phyloP scores from a whole-genome alignment of 352 stramenopile genomes.

The Peronospora farinosa region DNA sequence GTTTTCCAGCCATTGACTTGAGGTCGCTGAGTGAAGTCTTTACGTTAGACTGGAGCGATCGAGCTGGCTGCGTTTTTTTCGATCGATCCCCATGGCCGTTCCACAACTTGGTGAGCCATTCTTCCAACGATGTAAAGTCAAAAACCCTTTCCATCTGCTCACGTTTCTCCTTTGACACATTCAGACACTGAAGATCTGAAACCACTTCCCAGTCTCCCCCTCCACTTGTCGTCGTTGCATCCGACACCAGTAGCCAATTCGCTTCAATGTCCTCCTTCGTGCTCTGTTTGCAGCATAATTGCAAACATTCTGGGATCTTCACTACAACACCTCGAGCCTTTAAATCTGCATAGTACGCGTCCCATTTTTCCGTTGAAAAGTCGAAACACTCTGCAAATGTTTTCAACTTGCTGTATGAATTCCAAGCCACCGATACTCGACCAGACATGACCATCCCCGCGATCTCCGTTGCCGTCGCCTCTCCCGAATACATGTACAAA shows the following conservation, averaged over 20 bases:
- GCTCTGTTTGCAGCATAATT: slow-evolving; percentile 54
- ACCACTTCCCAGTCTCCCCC: slow-evolving; percentile 70
- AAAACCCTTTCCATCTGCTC: slow-evolving; percentile 55
- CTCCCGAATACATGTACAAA: slow-evolving; percentile 83
- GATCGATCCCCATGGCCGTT: slow-evolving; percentile 22
- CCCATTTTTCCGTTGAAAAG: slow-evolving; percentile 78
- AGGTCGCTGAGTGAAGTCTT: slow-evolving; percentile 54
- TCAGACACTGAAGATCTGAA: slow-evolving; percentile 49
- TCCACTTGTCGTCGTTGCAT: slow-evolving; percentile 44
- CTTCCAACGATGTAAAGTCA: slow-evolving; percentile 54
- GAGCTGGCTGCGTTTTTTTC: slow-evolving; percentile 13
- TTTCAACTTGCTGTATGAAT: slow-evolving; percentile 73
- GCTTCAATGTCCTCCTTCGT: slow-evolving; percentile 75
- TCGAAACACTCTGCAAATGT: slow-evolving; percentile 82
- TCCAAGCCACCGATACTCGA: slow-evolving; percentile 80
- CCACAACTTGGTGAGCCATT: slow-evolving; percentile 61
- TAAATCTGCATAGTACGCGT: slow-evolving; percentile 61
- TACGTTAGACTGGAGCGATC: slow-evolving; percentile 41
- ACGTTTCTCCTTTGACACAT: slow-evolving; percentile 52
- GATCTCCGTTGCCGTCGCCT: slow-evolving; percentile 70
- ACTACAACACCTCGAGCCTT: slow-evolving; percentile 22
- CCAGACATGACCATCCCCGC: slow-evolving; percentile 81
- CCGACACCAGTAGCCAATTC: slow-evolving; percentile 75
- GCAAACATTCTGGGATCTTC: slow-evolving; percentile 37
- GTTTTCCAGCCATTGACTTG: slow-evolving; percentile 47